Evolutionary conservation across 2,329 filamentous ascomycete genomes (phyloP), one percentile per base, ranked within the genome.

Genomic region (Cercospora sp.): DNA sequence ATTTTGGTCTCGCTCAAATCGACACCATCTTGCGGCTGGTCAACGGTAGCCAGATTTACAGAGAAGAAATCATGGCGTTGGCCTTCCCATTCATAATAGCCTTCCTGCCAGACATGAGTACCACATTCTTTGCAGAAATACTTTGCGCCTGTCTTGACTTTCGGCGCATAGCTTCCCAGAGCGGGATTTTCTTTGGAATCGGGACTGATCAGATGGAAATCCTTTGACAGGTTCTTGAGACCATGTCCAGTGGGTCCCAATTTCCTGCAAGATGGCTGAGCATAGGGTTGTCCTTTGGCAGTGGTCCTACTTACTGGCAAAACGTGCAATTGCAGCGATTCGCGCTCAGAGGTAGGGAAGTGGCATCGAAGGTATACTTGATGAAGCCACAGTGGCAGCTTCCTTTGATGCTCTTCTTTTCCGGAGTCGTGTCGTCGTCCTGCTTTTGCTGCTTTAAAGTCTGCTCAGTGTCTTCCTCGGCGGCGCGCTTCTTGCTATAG

Each of bases 31-130:
- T 68, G 58, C 42, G 65, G 67, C 57, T 69, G 69, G 64, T 72
- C 69, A 12, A 72, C 59, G 8, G 69, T 72, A 2, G 67, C 65
- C 31, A 71, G 6, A 57, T 72, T 72, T 26, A 72, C 58, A 18
- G 51, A 51, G 20, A 68, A 67, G 12, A 70, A 20, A n/a, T 60
- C 58, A 42, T 42, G 30, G 64, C 40, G 60, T n/a, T 62, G 31
- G 18, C 68, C 53, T 18, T 63, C 26, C n/a, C 65, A 48, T 12
- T 63, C 60, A 26, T 61, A 67, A 31, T 60, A 63, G 28, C 65
- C 65, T 60, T 67, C 65, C 42, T 64, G 63, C 65, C 65, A 67
- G 20, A 51, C 48, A 28, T 67, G 65, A 31, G 45, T 57, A 8
- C 65, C 65, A 20, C 65, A 67, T 7, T 60, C 57, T 64, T 51